Evolutionary conservation across 495 filamentous ascomycete species (phyloP), one percentile per base, ranked within the genome.

Genomic region (Wilcoxina mikolae): DNA sequence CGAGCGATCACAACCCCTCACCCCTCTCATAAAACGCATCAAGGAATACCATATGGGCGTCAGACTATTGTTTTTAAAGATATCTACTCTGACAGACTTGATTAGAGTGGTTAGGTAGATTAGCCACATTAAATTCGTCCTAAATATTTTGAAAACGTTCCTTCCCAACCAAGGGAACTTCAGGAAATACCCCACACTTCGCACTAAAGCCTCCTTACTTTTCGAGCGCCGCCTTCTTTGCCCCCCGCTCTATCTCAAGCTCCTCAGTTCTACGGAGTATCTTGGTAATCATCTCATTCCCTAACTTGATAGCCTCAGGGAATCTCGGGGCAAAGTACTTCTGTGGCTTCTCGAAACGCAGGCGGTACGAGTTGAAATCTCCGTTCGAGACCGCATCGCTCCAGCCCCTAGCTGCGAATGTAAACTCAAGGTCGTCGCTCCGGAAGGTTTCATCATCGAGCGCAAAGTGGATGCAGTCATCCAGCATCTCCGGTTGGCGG

Each of bases 251-350:
- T 29, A 10, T 17, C 33, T 54, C 33, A 29, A 38, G 7, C 23
- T 27, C 42, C 42, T n/a, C 15, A 4, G 47, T 56, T 11, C 26
- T 23, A 51, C 29, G 38, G 12, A 56, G 68, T 48, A 98, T 94
- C 11, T 86, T 89, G 73, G 80, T 85, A 68, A 96, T 94, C 91
- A 98, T 98, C 61, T 89, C 83, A 64, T 96, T 94, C 3, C 91
- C 91, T 20, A 98, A 72, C 64, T 76, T 81, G 22, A 78, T 82
- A 4, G 91, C 90, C 59, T 88, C 88, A 0, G 77, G 74, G 67
- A 96, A 95, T 45, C 89, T 72, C 3, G 85, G 84, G 67, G 85
- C 79, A 70, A 98, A 98, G 73, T 94, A 96, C 60, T 72, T 70
- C 67, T 94, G 87, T 56, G 88, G 93, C 55, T 78, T 77, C 64